Evolutionary conservation across 2,329 filamentous ascomycete genomes (phyloP).

Genomic region (Falciphora oryzae): DNA sequence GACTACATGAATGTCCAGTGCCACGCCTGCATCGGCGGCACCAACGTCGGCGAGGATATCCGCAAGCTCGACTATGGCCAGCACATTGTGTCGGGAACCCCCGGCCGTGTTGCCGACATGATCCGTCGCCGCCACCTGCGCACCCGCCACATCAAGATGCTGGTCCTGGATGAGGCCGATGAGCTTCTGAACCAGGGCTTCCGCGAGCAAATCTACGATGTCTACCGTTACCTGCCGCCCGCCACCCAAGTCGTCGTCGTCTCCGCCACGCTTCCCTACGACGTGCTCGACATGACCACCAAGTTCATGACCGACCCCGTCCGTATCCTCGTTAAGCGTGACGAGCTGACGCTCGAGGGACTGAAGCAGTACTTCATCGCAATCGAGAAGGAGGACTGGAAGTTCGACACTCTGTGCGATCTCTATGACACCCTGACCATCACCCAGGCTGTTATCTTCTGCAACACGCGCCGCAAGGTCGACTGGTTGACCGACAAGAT

Average conservation of each 20-base stretch:
- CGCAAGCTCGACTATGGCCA: constrained; percentile 93
- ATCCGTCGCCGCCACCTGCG: constrained; percentile 96
- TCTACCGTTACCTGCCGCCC: constrained; percentile 98
- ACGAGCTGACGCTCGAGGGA: constrained; percentile 98
- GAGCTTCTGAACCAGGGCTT: constrained; percentile 96
- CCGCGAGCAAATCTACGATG: constrained; percentile 99
- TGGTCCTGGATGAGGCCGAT: constrained; percentile 98
- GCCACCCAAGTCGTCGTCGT: constrained; percentile 97
- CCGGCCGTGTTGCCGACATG: constrained; percentile 99
- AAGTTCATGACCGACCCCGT: constrained; percentile 99
- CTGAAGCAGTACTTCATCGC: constrained; percentile 99
- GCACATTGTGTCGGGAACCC: constrained; percentile 96
- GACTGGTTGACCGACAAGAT: constrained; percentile 99
- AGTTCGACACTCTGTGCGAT: constrained; percentile 97
- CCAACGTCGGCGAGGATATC: constrained; percentile 97
- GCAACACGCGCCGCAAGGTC: constrained; percentile 99
- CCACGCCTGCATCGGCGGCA: constrained; percentile 98
- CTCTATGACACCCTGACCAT: constrained; percentile 99
- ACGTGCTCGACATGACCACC: constrained; percentile 98
- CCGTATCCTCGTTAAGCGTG: constrained; percentile 99
- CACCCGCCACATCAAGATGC: constrained; percentile 99
- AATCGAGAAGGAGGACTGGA: constrained; percentile 99
- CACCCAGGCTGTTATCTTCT: constrained; percentile 99
- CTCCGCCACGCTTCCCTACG: constrained; percentile 97
- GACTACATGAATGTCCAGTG: constrained; percentile 99